Percentiles rank a stretch among this genome's conserved stretches.
Evolutionary conservation across 495 filamentous ascomycete genomes (phyloP).

Genomic region (Aspergillus taichungensis): DNA sequence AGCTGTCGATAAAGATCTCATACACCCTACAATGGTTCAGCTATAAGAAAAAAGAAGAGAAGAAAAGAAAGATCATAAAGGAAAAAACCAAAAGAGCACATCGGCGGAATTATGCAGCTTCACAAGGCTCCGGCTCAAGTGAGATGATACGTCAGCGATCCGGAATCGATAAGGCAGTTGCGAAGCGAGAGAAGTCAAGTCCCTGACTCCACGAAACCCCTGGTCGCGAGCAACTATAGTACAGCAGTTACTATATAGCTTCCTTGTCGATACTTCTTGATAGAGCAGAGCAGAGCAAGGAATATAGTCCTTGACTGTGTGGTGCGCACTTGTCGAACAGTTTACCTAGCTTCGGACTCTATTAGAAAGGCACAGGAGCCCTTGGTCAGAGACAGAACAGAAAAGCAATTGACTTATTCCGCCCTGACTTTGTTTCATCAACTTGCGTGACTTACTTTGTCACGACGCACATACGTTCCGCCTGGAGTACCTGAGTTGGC

Average conservation of each 20-base stretch:
- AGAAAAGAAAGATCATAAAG: too few species aligned
- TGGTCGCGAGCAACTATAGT: constrained; percentile 39
- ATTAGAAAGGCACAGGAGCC: constrained; percentile 32
- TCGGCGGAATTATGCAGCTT: neutral
- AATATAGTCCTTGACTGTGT: constrained; percentile 37
- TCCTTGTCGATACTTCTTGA: constrained; percentile 57
- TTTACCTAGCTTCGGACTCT: constrained; percentile 42
- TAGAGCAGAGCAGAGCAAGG: constrained; percentile 54
- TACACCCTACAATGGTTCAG: constrained; percentile 1
- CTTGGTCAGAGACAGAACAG: constrained; percentile 22
- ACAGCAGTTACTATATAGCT: constrained; percentile 56
- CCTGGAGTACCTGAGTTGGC: constrained; percentile 10
- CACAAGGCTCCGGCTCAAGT: constrained; percentile 6
- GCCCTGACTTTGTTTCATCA: constrained; percentile 23
- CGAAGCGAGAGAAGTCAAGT: constrained; percentile 13
- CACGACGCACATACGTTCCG: constrained; percentile 12
- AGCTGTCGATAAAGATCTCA: constrained; percentile 3
- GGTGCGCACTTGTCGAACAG: constrained; percentile 27
- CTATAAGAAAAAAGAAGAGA: neutral
- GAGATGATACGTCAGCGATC: constrained; percentile 8
- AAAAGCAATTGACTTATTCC: constrained; percentile 36
- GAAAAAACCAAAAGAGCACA: too few species aligned
- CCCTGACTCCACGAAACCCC: constrained; percentile 16
- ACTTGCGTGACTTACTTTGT: constrained; percentile 12
- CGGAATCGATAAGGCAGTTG: constrained; percentile 11